Conservation (phyloP, 176 grass and related monocot genomes). For the Oryza nivara region DNA sequence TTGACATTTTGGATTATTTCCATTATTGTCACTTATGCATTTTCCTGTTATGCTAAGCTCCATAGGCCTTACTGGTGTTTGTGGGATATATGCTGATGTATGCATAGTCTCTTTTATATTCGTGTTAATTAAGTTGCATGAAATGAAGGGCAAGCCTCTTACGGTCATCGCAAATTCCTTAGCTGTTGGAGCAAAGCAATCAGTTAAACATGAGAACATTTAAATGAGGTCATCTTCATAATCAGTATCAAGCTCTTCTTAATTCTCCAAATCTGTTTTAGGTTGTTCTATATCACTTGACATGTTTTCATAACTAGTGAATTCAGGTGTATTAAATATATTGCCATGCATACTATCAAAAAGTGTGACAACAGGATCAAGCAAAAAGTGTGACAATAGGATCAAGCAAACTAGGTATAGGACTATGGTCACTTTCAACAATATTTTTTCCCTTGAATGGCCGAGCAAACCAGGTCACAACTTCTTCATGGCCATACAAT, state of each 20-base stretch:
- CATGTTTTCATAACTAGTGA: no score
- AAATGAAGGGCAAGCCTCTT: conserved; percentile 64
- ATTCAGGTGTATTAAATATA: neutral
- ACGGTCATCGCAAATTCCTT: conserved; percentile 68
- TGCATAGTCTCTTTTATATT: conserved; percentile 52
- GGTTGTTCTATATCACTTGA: neutral
- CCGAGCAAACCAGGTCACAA: conserved; percentile 45
- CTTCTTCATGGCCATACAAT: conserved; percentile 58
- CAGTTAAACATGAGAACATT: no score
- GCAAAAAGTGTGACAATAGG: neutral
- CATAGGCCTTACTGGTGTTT: conserved; percentile 60
- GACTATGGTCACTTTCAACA: conserved; percentile 43
- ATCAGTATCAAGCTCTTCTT: neutral
- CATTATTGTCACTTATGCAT: conserved; percentile 64
- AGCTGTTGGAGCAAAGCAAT: conserved; percentile 33
- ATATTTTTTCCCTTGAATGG: conserved; percentile 51
- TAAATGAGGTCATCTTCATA: neutral
- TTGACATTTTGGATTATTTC: conserved; percentile 63
- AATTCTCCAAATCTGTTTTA: neutral
- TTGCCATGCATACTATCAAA: conserved; percentile 59
- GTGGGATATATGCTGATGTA: conserved; percentile 50
- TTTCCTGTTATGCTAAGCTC: conserved; percentile 57
- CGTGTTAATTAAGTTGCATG: conserved; percentile 54
- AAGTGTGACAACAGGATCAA: conserved; percentile 43
- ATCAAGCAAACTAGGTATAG: conserved; percentile 40